phyloP scores from a whole-genome alignment of 192 early-diverging fungal species.

The Cetraspora pellucida region DNA sequence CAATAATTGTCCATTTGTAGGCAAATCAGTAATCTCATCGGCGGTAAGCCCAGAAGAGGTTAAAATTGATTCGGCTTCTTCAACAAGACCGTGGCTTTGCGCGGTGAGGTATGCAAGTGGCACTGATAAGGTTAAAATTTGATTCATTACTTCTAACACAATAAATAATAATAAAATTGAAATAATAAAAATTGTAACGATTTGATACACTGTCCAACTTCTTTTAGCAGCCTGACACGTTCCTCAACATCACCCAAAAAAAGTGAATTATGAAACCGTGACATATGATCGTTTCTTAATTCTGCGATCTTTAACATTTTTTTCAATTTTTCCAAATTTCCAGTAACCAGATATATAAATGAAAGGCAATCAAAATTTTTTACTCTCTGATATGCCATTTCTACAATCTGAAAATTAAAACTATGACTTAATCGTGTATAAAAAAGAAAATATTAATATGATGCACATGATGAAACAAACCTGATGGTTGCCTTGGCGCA shows the following conservation, averaged over 20 bases:
- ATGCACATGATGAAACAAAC: constrained; percentile 40
- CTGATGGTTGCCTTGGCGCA: constrained; percentile 88
- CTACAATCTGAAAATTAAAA: constrained; percentile 66
- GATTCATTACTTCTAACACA: not conserved
- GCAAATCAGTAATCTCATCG: constrained; percentile 57
- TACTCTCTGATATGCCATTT: constrained; percentile 87
- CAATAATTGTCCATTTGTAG: constrained; percentile 56
- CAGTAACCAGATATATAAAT: constrained; percentile 93
- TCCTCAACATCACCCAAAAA: constrained; percentile 93
- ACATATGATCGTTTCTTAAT: constrained; percentile 80
- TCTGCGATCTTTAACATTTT: constrained; percentile 97
- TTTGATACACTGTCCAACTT: constrained; percentile 80
- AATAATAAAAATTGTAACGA: not conserved
- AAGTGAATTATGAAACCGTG: constrained; percentile 90
- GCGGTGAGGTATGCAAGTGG: constrained; percentile 93
- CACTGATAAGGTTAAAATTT: constrained; percentile 44
- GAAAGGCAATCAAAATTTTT: constrained; percentile 93
- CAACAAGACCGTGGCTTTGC: constrained; percentile 83
- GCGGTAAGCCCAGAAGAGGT: constrained; percentile 67
- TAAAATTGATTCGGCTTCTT: constrained; percentile 84
- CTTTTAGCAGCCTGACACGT: constrained; percentile 79
- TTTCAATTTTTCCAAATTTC: constrained; percentile 86
- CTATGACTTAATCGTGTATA: not conserved
- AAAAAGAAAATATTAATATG: not conserved
- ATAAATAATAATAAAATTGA: not conserved